Conservation (phyloP, 225 moss, liverwort and hornwort genomes). For the Pseudisothecium myosuroides region DNA sequence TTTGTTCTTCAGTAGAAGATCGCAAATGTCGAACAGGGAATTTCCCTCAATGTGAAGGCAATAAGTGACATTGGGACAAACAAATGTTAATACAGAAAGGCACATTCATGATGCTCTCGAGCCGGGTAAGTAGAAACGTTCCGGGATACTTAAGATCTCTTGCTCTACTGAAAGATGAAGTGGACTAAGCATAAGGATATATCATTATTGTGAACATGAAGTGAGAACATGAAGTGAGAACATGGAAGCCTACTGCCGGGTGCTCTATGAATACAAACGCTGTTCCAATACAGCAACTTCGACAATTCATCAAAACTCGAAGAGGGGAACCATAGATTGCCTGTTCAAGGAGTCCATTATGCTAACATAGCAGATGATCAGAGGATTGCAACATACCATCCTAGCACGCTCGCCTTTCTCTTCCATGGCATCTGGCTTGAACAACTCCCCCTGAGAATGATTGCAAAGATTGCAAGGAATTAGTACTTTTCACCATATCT, state of each 20-base stretch:
- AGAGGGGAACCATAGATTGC: background rate
- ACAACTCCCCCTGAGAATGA: slow-evolving; percentile 49
- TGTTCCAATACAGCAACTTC: background rate
- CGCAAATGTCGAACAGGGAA: background rate
- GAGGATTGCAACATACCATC: slow-evolving; percentile 39
- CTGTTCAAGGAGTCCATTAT: background rate
- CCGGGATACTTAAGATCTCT: background rate
- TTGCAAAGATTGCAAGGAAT: background rate
- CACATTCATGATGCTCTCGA: background rate
- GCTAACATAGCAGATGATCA: background rate
- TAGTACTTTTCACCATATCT: background rate
- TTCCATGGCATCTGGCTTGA: slow-evolving; percentile 84
- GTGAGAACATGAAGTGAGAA: background rate
- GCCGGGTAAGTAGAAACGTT: background rate
- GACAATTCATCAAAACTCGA: background rate
- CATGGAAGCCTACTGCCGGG: background rate
- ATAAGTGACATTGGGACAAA: background rate
- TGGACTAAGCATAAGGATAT: background rate
- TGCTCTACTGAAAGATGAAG: background rate
- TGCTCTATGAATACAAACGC: background rate
- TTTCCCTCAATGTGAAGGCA: background rate
- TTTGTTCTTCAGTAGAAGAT: background rate
- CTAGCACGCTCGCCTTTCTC: slow-evolving; percentile 98
- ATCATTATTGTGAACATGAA: background rate
- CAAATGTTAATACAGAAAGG: background rate